Conservation (phyloP, 345 rosid species). For the Isatis tinctoria region DNA sequence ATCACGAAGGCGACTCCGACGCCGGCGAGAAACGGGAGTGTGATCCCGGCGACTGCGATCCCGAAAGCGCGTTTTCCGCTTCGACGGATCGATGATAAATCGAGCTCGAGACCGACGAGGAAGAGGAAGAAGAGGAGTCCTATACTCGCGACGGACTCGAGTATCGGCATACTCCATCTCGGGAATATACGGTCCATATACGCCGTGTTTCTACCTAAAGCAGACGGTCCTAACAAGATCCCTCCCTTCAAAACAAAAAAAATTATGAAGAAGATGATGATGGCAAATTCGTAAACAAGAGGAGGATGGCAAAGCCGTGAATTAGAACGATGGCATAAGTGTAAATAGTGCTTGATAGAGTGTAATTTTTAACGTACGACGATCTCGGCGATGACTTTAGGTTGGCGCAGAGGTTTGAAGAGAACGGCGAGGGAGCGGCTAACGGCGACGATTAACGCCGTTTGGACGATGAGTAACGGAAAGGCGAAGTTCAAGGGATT, state of each 20-base stretch:
- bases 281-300: background rate
- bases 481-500: slow-evolving; percentile 76
- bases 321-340: background rate
- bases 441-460: slow-evolving; percentile 53
- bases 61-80: slow-evolving; percentile 65
- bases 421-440: slow-evolving; percentile 68
- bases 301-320: too few species aligned
- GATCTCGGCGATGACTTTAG: slow-evolving; percentile 90
- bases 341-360: background rate
- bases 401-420: slow-evolving; percentile 91
- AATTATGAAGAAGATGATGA: background rate
- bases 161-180: slow-evolving; percentile 62
- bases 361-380: slow-evolving; percentile 39
- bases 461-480: slow-evolving; percentile 76
- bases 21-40: slow-evolving; percentile 65
- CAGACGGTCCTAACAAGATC: slow-evolving; percentile 77
- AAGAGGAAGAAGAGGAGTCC: slow-evolving; percentile 90
- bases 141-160: slow-evolving; percentile 73
- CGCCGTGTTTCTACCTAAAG: slow-evolving; percentile 52
- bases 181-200: slow-evolving; percentile 57
- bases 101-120: slow-evolving; percentile 88
- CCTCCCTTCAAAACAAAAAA: slow-evolving; percentile 55
- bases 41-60: slow-evolving; percentile 69
- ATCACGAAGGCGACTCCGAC: slow-evolving; percentile 61
- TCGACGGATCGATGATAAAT: slow-evolving; percentile 56